Evolutionary conservation across 176 grass and related monocot species (phyloP).

Genomic region (maize (Zea mays)): DNA sequence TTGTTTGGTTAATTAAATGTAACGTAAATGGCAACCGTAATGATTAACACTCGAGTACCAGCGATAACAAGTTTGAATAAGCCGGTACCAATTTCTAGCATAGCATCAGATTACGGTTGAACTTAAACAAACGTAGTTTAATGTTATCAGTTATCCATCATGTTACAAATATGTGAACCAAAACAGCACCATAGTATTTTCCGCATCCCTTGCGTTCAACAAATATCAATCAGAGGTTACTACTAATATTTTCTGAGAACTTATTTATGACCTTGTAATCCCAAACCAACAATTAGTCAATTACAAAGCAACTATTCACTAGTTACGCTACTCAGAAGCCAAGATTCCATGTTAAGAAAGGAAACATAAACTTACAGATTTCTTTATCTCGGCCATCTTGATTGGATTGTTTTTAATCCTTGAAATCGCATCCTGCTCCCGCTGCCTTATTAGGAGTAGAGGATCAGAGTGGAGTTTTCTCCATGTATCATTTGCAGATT

Average conservation of each 20-base stretch:
- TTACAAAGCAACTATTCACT: not conserved
- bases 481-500: constrained; percentile 94
- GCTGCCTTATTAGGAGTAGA: constrained; percentile 89
- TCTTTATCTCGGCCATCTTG: constrained; percentile 96
- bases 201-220: not conserved
- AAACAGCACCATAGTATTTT: not conserved
- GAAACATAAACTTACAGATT: constrained; percentile 67
- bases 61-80: too few species aligned
- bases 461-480: constrained; percentile 96
- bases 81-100: too few species aligned
- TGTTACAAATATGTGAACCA: too few species aligned
- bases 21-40: too few species aligned
- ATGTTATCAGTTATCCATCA: too few species aligned
- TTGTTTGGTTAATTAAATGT: too few species aligned
- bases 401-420: constrained; percentile 98
- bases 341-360: not conserved
- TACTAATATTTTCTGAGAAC: not conserved
- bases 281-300: not conserved
- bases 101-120: too few species aligned
- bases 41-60: too few species aligned
- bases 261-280: not conserved
- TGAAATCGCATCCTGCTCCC: constrained; percentile 83
- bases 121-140: too few species aligned
- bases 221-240: not conserved
- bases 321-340: not conserved